Base-by-base conservation (phyloP, 176 grass and related monocot species). In the Musa itinerans region DNA sequence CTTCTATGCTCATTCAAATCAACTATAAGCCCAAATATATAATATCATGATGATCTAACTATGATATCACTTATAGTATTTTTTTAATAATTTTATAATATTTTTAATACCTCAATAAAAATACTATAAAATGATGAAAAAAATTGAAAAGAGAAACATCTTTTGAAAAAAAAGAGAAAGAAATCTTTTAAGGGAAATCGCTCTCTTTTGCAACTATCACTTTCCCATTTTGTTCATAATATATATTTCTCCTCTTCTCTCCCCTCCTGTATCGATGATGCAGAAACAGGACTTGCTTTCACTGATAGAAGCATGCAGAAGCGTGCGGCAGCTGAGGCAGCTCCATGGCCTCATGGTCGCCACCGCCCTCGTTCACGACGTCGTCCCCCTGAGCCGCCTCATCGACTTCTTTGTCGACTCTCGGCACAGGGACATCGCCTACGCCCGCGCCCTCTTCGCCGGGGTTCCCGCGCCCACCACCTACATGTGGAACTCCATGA, bases 401-500 rank as follows among this genome's bases (percentile, higher is more conserved):
- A 67, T 79, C 65, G 77, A 79, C 53, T 79, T 70, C 52, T 70
- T 52, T 52, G 11, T 26, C 16, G 53, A 79, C 5, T 16, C 66
- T 15, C 65, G 0, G 2, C n/a, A 14, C 16, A 53, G 66, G 1
- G 76, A 58, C 52, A 11, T 71, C 52, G 12, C 17, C 25, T 71
- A 79, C 53, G 77, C 77, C 26, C 66, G 27, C 16, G 29, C 65
- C 65, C 23, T 70, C 53, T 68, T 79, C 52, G 25, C 29, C 3
- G n/a, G 15, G 1, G 4, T 23, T 29, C 2, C n/a, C 66, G 9
- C 26, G 16, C 77, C 65, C 19, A 79, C 66, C 53, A 17, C 77
- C 52, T 69, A 71, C 65, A 69, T 71, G 26, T 70, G 65, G 50
- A 79, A 79, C 25, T 69, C 77, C 65, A 8, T 79, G 63, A 70